These are phyloP conservation scores for Daldinia childiae DNA, from an alignment of 495 filamentous ascomycete species.

Conservation along the genomic window DNA sequence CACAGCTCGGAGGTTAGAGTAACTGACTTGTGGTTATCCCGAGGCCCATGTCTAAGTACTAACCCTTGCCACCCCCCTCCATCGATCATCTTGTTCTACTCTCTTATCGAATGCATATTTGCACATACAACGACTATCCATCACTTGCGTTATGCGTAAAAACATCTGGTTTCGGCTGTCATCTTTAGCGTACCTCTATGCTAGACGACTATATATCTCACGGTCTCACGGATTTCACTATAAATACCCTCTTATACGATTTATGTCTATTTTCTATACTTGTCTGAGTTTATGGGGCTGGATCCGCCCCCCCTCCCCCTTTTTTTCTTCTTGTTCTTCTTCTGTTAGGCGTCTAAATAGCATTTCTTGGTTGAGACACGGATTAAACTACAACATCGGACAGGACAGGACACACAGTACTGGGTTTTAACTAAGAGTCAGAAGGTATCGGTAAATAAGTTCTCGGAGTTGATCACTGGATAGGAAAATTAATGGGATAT, in stretches of 20 bases:
- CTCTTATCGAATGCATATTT: not conserved
- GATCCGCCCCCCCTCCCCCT: no score
- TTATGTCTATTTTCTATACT: not conserved
- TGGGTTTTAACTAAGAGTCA: slow-evolving; percentile 13
- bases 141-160: no score
- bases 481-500: not conserved
- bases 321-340: not conserved
- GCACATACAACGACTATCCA: no score
- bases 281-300: not conserved
- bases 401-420: slow-evolving; percentile 24
- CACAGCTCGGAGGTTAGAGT: not conserved
- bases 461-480: not conserved
- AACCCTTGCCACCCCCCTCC: not conserved
- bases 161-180: no score
- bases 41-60: not conserved
- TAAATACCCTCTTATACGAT: slow-evolving; percentile 14
- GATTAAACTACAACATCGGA: not conserved
- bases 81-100: not conserved
- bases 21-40: not conserved
- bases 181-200: no score
- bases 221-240: slow-evolving; percentile 7
- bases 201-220: not conserved
- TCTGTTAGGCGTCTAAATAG: not conserved
- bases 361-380: not conserved
- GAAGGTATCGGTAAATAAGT: not conserved